Evolutionary conservation across 208 protist species (phyloP).

Genomic region (Crithidia fasciculata): DNA sequence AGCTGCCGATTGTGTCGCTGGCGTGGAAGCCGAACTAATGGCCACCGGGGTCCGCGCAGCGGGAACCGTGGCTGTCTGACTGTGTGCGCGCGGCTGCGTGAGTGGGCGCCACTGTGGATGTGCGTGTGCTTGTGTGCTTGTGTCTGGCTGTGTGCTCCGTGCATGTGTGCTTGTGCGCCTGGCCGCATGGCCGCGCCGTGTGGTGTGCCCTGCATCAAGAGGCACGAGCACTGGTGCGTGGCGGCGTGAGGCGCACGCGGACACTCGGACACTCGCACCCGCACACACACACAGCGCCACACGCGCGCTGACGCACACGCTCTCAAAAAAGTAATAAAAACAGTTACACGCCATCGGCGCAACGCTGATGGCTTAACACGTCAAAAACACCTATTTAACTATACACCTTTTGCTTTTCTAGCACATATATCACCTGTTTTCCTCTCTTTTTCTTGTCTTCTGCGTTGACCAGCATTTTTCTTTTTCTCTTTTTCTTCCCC

Average conservation of each 20-base stretch:
- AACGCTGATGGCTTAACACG: not conserved
- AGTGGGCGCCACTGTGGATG: too few relatives aligned
- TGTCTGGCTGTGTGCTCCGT: not conserved
- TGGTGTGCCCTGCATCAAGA: not conserved
- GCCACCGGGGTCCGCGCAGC: too few relatives aligned
- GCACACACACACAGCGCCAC: not conserved
- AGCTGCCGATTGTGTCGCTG: constrained; percentile 39
- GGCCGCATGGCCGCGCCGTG: too few relatives aligned
- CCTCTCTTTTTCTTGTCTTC: not conserved
- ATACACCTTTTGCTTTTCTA: not conserved
- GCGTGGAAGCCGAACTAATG: not conserved
- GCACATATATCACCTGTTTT: not conserved
- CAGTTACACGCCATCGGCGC: not conserved
- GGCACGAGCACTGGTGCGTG: not conserved
- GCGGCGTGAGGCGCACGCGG: not conserved
- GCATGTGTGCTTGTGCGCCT: too few relatives aligned
- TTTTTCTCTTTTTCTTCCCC: not conserved
- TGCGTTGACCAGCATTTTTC: not conserved
- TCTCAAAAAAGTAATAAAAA: not conserved
- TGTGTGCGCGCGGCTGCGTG: too few relatives aligned
- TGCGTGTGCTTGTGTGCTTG: too few relatives aligned
- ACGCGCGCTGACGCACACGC: too few relatives aligned
- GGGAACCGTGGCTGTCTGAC: too few relatives aligned
- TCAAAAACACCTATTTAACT: not conserved
- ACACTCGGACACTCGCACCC: not conserved